These are phyloP conservation scores for Globisporangium perplexum DNA, from an alignment of 352 stramenopile genomes.

Conservation along the genomic window DNA sequence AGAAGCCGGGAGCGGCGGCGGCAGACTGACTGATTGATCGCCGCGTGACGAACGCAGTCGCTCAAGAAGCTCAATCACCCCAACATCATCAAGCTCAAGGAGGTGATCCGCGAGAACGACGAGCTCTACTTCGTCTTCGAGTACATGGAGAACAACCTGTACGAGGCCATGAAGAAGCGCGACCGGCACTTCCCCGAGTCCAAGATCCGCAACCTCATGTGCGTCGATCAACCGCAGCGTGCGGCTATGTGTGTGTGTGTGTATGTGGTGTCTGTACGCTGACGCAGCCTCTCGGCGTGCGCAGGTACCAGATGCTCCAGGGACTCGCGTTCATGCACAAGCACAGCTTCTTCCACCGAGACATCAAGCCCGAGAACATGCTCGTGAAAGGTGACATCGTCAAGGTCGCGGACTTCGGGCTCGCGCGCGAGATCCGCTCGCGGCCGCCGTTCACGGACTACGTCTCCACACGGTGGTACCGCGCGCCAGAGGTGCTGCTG, in stretches of 20 bases:
- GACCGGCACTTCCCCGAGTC: conserved; percentile 88
- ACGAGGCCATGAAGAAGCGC: conserved; percentile 95
- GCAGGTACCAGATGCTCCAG: conserved; percentile 94
- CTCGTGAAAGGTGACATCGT: conserved; percentile 93
- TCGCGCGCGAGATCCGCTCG: conserved; percentile 93
- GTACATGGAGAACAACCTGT: conserved; percentile 98
- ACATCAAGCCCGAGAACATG: conserved; percentile 99
- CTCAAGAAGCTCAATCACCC: conserved; percentile 95
- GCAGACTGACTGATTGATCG: no score
- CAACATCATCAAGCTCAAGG: conserved; percentile 98
- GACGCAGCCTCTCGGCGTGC: background rate
- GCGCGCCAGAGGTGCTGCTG: conserved; percentile 96
- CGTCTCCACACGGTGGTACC: conserved; percentile 98
- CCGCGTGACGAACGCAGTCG: conserved; percentile 32
- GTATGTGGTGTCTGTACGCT: background rate
- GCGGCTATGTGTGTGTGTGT: background rate
- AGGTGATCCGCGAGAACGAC: conserved; percentile 97
- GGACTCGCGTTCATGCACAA: conserved; percentile 98
- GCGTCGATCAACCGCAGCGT: background rate
- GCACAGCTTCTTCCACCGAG: conserved; percentile 97
- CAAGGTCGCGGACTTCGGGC: conserved; percentile 98
- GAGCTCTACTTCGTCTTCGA: conserved; percentile 99
- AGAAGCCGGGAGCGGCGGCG: no score
- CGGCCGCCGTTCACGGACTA: conserved; percentile 96
- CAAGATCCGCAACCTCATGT: conserved; percentile 96